Evolutionary conservation across 768 basidiomycete species (phyloP).

Genomic region (Kwoniella mangroviensis): DNA sequence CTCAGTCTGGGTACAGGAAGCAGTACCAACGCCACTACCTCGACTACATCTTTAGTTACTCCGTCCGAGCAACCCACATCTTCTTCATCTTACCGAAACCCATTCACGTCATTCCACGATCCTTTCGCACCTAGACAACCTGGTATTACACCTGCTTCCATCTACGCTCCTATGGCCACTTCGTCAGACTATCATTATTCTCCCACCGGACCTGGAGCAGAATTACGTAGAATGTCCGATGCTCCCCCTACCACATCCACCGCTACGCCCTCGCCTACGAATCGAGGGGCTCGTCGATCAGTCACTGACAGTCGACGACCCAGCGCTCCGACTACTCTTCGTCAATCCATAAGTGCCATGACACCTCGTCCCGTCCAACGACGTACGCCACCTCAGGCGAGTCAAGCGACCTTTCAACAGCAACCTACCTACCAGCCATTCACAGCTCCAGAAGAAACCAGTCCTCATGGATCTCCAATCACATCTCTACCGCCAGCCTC

Average conservation of each 20-base stretch:
- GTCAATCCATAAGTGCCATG: slow-evolving; percentile 12
- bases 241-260: slow-evolving; percentile 14
- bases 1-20: slow-evolving; percentile 18
- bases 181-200: slow-evolving; percentile 41
- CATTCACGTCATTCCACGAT: slow-evolving; percentile 28
- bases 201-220: slow-evolving; percentile 5
- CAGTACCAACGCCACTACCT: slow-evolving; percentile 22
- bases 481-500: slow-evolving; percentile 5
- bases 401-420: slow-evolving; percentile 14
- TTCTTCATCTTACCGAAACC: slow-evolving; percentile 12
- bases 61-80: slow-evolving; percentile 21
- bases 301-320: slow-evolving; percentile 18
- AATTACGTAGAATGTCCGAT: slow-evolving; percentile 35
- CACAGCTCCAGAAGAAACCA: slow-evolving; percentile 14
- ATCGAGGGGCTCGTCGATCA: slow-evolving; percentile 10
- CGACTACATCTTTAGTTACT: slow-evolving; percentile 23
- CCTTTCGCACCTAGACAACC: slow-evolving; percentile 31
- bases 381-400: slow-evolving; percentile 10
- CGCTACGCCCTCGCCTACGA: slow-evolving; percentile 8
- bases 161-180: slow-evolving; percentile 32
- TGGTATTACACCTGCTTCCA: background rate
- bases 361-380: slow-evolving; percentile 15
- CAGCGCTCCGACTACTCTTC: slow-evolving; percentile 8
- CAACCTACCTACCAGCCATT: slow-evolving; percentile 9
- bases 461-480: slow-evolving; percentile 30